Evolutionary conservation across 306 rosid species (phyloP), one percentile per base, ranked within the genome.

Genomic region (Nissolia schottii): DNA sequence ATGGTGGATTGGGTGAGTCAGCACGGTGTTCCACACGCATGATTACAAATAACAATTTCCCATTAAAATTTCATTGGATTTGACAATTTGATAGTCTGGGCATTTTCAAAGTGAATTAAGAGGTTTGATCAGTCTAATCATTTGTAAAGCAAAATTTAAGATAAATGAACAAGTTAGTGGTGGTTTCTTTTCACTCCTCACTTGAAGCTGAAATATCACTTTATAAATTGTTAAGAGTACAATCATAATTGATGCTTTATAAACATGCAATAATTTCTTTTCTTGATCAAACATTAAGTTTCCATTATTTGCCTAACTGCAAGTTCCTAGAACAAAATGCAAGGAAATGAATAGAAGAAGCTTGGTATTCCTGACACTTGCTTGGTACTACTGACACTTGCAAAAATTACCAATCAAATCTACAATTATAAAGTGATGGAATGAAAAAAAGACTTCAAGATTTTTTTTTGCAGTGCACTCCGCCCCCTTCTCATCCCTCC

Each of bases 321-420:
- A 13, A 10, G 45, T 50, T 50, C 49, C n/a, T n/a, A n/a, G n/a
- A n/a, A 37, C 22, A 56, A 43, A 67, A 28, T 31, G 16, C 28
- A 70, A 53, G 70, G 40, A 49, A 76, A 38, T 71, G 46, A 70
- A 62, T 37, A 49, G 14, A 38, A 58, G 2, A n/a, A n/a, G 34
- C 3, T 59, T 59, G 34, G 68, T 73, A 67, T 73, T 68, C 38
- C 72, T 81, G 78, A 71, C 84, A 67, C 24, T 5, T 61, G 34
- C 3, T 59, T 59, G 34, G 68, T 73, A 67, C 66, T 68, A 48
- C 72, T 81, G 78, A 71, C 84, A 67, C 24, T 5, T 61, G 48
- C 73, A 68, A 40, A 43, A 40, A 54, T 64, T 67, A 10, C 20
- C 50, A 59, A 63, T 70, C 67, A 69, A n/a, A 53, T 81, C 25